Conservation (phyloP, 441 rosid species). For the Biscutella auriculata region DNA sequence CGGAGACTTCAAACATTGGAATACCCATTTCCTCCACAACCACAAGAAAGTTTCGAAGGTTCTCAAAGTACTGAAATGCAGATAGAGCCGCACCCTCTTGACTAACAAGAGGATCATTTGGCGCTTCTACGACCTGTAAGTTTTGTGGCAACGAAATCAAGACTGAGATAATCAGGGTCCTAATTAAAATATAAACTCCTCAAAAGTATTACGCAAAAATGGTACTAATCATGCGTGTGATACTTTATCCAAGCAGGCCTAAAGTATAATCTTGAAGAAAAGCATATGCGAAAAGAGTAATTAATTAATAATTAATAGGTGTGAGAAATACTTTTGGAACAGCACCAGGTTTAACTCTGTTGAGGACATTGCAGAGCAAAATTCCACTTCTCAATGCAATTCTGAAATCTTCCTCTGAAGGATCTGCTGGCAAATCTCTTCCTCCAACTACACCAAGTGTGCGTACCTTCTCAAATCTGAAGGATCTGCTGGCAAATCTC, state of each 20-base stretch:
- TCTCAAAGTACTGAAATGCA: constrained; percentile 59
- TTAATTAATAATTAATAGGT: not conserved
- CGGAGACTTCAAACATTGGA: constrained; percentile 60
- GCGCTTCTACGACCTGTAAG: constrained; percentile 52
- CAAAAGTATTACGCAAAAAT: not conserved
- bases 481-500: constrained; percentile 18
- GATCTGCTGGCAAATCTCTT: constrained; percentile 66
- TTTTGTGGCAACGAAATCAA: not conserved
- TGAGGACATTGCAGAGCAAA: constrained; percentile 54
- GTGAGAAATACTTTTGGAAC: constrained; percentile 36
- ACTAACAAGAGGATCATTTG: constrained; percentile 39
- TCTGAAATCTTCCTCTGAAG: constrained; percentile 64
- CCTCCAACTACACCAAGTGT: constrained; percentile 53
- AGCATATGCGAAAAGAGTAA: not conserved
- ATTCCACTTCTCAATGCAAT: constrained; percentile 58
- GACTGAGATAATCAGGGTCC: not conserved
- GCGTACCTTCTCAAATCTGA: constrained; percentile 48
- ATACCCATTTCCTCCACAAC: constrained; percentile 54
- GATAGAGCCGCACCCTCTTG: constrained; percentile 72
- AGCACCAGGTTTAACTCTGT: constrained; percentile 57
- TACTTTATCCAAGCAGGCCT: constrained; percentile 21
- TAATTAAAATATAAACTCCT: not conserved
- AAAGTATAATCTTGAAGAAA: not conserved
- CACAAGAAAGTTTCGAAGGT: constrained; percentile 52
- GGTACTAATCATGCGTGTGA: constrained; percentile 21